phyloP scores from a whole-genome alignment of 2,329 filamentous ascomycete species.

The Scytalidium lignicola region DNA sequence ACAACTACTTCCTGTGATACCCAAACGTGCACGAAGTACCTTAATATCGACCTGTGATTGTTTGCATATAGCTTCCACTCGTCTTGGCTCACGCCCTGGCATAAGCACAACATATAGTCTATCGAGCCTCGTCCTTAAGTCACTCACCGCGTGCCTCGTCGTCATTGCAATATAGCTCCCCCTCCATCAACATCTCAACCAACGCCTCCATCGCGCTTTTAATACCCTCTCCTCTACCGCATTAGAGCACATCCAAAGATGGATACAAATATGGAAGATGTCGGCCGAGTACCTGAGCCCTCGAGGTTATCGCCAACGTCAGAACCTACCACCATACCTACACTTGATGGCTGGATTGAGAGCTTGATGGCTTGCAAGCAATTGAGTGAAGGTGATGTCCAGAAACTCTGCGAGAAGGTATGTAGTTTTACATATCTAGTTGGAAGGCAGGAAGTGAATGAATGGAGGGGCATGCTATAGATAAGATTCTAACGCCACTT shows the following conservation, averaged over 20 bases:
- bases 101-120: too few species aligned
- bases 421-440: conserved; percentile 29
- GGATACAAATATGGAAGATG: conserved; percentile 99
- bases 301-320: conserved; percentile 69
- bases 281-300: conserved; percentile 75
- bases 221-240: conserved; percentile 1
- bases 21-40: background rate
- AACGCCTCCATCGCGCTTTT: conserved; percentile 1
- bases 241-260: conserved; percentile 40
- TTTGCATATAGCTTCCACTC: background rate
- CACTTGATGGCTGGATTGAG: conserved; percentile 97
- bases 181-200: conserved; percentile 14
- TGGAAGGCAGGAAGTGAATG: conserved; percentile 1
- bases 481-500: conserved; percentile 12
- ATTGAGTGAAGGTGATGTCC: conserved; percentile 88
- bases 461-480: conserved; percentile 2
- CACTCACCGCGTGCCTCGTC: conserved; percentile 11
- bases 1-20: background rate
- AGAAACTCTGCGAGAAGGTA: conserved; percentile 97
- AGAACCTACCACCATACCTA: conserved; percentile 86
- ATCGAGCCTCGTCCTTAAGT: background rate
- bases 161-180: conserved; percentile 20
- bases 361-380: conserved; percentile 98
- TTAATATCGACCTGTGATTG: background rate
- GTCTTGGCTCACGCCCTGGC: background rate